Percentiles rank a stretch among this genome's conserved stretches.
Evolutionary conservation across 129 eudicot genomes (phyloP).

Genomic region (Artemisia annua): DNA sequence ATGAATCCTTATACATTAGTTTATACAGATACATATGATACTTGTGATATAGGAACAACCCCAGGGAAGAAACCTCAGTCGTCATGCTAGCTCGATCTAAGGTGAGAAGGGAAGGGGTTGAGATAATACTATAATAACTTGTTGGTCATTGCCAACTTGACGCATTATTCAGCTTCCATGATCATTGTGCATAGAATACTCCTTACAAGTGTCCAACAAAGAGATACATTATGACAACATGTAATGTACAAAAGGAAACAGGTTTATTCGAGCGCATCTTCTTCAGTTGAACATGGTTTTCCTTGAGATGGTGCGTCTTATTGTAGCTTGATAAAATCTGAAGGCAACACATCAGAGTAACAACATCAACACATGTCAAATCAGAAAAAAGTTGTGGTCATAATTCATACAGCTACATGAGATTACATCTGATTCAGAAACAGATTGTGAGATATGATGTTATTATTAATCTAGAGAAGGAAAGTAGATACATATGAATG

Average conservation of each 20-base stretch:
- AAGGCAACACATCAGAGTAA: neutral
- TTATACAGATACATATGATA: too few species aligned
- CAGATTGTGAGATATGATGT: neutral
- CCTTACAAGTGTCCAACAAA: neutral
- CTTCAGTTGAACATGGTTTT: conserved; percentile 16
- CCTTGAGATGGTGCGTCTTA: neutral
- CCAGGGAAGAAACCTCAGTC: neutral
- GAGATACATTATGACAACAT: neutral
- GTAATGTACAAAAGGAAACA: conserved; percentile 2
- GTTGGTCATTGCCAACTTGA: neutral
- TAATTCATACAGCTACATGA: neutral
- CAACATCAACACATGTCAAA: neutral
- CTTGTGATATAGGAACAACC: too few species aligned
- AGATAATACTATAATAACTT: neutral
- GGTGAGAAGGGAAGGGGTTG: too few species aligned
- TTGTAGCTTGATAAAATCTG: neutral
- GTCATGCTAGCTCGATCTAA: too few species aligned
- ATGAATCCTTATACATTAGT: too few species aligned
- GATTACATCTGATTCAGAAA: too few species aligned
- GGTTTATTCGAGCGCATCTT: neutral
- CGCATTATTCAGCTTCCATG: neutral
- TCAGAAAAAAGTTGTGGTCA: neutral
- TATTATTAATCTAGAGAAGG: conserved; percentile 5
- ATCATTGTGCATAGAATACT: neutral
- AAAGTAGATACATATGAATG: neutral